Evolutionary conservation across 208 protist species (phyloP).

Genomic region (Strigomonas culicis): DNA sequence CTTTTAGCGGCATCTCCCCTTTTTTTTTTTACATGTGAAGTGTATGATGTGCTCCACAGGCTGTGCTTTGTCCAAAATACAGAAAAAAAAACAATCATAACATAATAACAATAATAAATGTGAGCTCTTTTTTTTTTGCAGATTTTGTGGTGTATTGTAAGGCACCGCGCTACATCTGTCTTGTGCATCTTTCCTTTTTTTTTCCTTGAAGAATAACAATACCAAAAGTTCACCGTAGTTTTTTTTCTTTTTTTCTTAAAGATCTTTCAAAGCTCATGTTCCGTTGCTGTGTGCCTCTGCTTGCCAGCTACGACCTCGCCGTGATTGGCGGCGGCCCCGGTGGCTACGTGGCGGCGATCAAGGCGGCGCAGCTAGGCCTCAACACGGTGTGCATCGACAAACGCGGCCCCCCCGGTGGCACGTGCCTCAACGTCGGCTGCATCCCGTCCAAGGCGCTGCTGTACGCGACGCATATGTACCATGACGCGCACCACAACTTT

Average conservation of each 20-base stretch:
- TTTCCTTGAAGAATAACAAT: slow-evolving; percentile 17
- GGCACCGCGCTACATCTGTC: not conserved
- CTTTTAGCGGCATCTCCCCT: not conserved
- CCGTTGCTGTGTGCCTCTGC: slow-evolving; percentile 31
- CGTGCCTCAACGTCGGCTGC: slow-evolving; percentile 99
- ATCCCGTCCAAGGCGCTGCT: slow-evolving; percentile 99
- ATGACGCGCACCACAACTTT: slow-evolving; percentile 95
- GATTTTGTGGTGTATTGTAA: too few species aligned
- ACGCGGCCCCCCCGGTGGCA: slow-evolving; percentile 96
- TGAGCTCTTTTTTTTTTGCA: too few species aligned
- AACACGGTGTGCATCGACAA: slow-evolving; percentile 99
- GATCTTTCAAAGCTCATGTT: slow-evolving; percentile 39
- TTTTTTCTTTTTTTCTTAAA: not conserved
- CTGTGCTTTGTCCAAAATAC: not conserved
- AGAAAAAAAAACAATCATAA: not conserved
- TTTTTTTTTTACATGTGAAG: not conserved
- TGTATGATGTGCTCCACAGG: not conserved
- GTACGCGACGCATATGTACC: slow-evolving; percentile 97
- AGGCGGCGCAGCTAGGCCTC: slow-evolving; percentile 98
- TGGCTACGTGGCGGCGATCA: slow-evolving; percentile 99
- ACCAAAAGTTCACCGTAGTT: not conserved
- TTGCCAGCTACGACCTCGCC: slow-evolving; percentile 94
- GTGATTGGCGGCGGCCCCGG: slow-evolving; percentile 99
- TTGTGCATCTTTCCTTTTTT: slow-evolving; percentile 5
- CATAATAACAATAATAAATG: not conserved